These are phyloP conservation scores for Ceriops zippeliana DNA, from an alignment of 345 rosid genomes.

Conservation along the genomic window DNA sequence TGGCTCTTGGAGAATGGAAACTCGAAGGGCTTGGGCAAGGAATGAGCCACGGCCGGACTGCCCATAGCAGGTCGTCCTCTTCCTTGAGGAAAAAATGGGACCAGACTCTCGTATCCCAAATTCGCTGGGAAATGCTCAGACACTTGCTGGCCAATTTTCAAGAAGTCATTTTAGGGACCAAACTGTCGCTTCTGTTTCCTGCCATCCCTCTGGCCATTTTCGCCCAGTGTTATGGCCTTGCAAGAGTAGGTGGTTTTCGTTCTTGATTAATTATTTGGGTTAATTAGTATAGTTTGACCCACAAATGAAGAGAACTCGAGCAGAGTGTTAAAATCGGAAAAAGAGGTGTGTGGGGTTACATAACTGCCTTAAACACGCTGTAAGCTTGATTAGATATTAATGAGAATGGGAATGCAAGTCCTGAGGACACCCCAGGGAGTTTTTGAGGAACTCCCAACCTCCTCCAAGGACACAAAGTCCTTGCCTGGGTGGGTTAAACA, in stretches of 20 bases:
- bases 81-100: constrained; percentile 81
- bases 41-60: constrained; percentile 66
- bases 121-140: constrained; percentile 47
- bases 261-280: neutral
- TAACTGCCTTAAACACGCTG: too few species aligned
- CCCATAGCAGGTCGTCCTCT: constrained; percentile 81
- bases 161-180: constrained; percentile 83
- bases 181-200: constrained; percentile 66
- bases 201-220: constrained; percentile 74
- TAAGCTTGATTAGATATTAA: too few species aligned
- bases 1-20: constrained; percentile 53
- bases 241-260: constrained; percentile 39
- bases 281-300: neutral
- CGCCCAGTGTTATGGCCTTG: constrained; percentile 51
- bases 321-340: too few species aligned
- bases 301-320: neutral
- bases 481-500: neutral
- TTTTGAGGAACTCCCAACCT: too few species aligned
- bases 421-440: too few species aligned
- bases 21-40: constrained; percentile 50
- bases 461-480: too few species aligned
- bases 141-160: constrained; percentile 58
- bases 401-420: too few species aligned
- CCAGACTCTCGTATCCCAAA: constrained; percentile 47
- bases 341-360: too few species aligned